Evolutionary conservation across 495 filamentous ascomycete species (phyloP), one percentile per base, ranked within the genome.

Genomic region (Penicillium paxilli): DNA sequence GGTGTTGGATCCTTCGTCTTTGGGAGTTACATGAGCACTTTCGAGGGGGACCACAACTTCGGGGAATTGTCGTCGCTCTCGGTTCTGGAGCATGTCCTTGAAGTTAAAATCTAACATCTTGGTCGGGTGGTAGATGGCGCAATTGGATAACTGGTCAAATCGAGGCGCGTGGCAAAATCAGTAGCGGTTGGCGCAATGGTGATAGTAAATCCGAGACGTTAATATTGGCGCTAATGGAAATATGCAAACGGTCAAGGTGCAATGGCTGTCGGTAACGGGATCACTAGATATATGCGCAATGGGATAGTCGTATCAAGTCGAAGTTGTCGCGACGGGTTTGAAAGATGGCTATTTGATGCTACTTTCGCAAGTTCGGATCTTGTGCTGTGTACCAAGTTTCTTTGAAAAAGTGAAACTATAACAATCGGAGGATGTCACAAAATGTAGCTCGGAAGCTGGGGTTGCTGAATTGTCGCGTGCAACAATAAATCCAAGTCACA

Each of bases 31-130:
- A 21, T 60, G 51, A 14, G 63, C 66, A 54, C 71, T 54, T 19
- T 67, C 60, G 32, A 82, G 62, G 8, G 77, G 76, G 6, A 80
- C 60, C 32, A 76, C 70, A 26, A 77, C 75, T 44, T 73, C 71
- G 7, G 71, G 70, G 60, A 80, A 81, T 20, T 72, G 62, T 8
- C 57, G 58, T 2, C 74, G 70, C 48, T 80, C 71, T 44, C 69
- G 65, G 48, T 74, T 77, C 47, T 64, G 54, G 51, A 80, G 70
- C 4, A 74, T 67, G 28, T 77, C 58, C 54, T 55, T 80, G 62
- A 74, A 65, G 46, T 63, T 62, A 38, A 38, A 50, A 35, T 64
- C 52, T 49, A 40, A 32, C 57, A 64, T 65, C 14, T 32, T 57
- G 54, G 32, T 5, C 14, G 16, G 33, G 22, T 37, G 1, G 28